Percentiles rank a stretch among this genome's conserved stretches.
Evolutionary conservation across 768 basidiomycete genomes (phyloP).

Genomic region (Pisolithus marmoratus): DNA sequence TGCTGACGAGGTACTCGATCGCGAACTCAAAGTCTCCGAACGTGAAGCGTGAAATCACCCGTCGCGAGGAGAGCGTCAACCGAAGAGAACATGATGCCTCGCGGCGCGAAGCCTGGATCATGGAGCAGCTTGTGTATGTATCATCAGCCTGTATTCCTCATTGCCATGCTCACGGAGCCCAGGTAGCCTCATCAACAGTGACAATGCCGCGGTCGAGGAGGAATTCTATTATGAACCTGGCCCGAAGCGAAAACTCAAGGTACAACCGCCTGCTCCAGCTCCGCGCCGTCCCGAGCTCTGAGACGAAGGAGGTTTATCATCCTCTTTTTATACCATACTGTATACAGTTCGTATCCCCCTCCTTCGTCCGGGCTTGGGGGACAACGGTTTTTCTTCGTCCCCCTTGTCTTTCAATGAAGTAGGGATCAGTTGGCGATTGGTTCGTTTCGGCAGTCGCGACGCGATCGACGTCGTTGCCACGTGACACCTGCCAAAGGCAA

Average conservation of each 20-base stretch:
- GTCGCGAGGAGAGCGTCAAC: slow-evolving; percentile 80
- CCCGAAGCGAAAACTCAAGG: slow-evolving; percentile 80
- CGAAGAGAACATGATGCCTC: slow-evolving; percentile 83
- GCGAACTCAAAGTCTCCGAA: slow-evolving; percentile 80
- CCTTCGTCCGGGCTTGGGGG: slow-evolving; percentile 92
- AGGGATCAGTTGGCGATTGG: slow-evolving; percentile 31
- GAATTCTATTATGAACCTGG: slow-evolving; percentile 71
- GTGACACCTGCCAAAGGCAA: slow-evolving; percentile 26
- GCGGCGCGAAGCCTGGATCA: slow-evolving; percentile 84
- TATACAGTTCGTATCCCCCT: slow-evolving; percentile 73
- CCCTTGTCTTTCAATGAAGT: slow-evolving; percentile 55
- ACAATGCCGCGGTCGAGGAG: slow-evolving; percentile 65
- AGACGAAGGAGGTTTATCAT: slow-evolving; percentile 78
- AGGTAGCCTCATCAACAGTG: slow-evolving; percentile 66
- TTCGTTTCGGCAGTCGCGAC: slow-evolving; percentile 26
- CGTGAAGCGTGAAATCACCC: slow-evolving; percentile 82
- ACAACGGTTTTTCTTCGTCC: slow-evolving; percentile 72
- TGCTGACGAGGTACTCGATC: slow-evolving; percentile 76
- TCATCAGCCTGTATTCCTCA: neutral
- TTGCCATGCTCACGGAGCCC: slow-evolving; percentile 4
- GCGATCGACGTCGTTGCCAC: slow-evolving; percentile 20
- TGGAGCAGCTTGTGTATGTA: slow-evolving; percentile 86
- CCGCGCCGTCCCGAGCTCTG: slow-evolving; percentile 89
- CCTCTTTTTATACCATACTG: slow-evolving; percentile 36
- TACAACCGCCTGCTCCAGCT: slow-evolving; percentile 72